phyloP scores from a whole-genome alignment of 2,329 filamentous ascomycete genomes.

The Aspergillus aculeatinus region DNA sequence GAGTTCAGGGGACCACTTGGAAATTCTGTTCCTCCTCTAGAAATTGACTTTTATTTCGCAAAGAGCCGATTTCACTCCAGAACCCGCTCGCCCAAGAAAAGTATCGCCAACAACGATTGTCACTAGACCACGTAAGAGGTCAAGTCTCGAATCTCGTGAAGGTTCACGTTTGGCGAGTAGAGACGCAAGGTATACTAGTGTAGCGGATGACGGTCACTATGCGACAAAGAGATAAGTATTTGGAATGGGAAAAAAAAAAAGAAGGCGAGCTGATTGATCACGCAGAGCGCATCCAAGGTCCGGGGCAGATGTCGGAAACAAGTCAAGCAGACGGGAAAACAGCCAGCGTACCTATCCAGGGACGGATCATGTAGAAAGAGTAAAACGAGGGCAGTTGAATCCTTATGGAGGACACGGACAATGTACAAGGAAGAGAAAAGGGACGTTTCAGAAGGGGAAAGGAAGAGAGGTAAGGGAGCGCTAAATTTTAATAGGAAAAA shows the following conservation, averaged over 20 bases:
- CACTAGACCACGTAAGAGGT: neutral
- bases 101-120: too few species aligned
- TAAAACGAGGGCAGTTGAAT: constrained; percentile 1
- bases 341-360: constrained; percentile 5
- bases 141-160: neutral
- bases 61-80: neutral
- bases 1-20: neutral
- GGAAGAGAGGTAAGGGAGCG: constrained; percentile 7
- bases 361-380: constrained; percentile 5
- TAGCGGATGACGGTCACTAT: neutral
- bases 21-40: neutral
- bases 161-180: neutral
- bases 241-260: neutral
- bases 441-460: neutral
- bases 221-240: neutral
- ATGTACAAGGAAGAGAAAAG: neutral
- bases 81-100: neutral
- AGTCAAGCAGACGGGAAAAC: neutral
- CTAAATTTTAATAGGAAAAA: constrained; percentile 5
- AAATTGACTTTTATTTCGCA: neutral
- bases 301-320: neutral
- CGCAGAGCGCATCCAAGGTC: neutral
- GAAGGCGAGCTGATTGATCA: neutral
- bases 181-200: neutral
- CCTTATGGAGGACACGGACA: neutral